Evolutionary conservation across 2,329 filamentous ascomycete genomes (phyloP).

Genomic region (Periconia macrospinosa): DNA sequence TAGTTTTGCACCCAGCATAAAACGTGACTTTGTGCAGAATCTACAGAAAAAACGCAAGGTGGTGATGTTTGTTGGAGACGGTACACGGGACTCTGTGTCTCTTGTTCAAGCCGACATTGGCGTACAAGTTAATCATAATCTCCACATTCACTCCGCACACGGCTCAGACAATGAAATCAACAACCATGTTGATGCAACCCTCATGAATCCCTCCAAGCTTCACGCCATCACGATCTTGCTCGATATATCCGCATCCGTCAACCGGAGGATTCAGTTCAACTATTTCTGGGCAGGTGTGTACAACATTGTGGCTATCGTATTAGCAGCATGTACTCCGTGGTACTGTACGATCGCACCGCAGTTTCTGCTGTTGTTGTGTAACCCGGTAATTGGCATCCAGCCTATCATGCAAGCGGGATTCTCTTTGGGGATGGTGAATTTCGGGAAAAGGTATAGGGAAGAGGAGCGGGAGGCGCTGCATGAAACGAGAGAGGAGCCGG

Average conservation of each 20-base stretch:
- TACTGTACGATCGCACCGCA: slow-evolving; percentile 60
- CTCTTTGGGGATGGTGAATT: slow-evolving; percentile 46
- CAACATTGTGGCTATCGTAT: slow-evolving; percentile 68
- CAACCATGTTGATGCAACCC: slow-evolving; percentile 67
- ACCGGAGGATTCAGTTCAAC: slow-evolving; percentile 59
- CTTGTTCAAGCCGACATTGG: slow-evolving; percentile 72
- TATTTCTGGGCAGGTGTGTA: slow-evolving; percentile 72
- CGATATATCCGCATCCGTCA: slow-evolving; percentile 51
- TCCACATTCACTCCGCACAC: slow-evolving; percentile 57
- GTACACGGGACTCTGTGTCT: slow-evolving; percentile 76
- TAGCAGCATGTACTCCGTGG: slow-evolving; percentile 62
- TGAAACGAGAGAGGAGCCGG: not conserved
- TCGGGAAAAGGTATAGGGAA: slow-evolving; percentile 20
- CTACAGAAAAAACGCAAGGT: slow-evolving; percentile 34
- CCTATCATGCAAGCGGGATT: slow-evolving; percentile 66
- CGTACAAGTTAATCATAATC: slow-evolving; percentile 62
- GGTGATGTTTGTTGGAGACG: slow-evolving; percentile 74
- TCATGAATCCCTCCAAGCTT: slow-evolving; percentile 60
- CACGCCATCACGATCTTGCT: slow-evolving; percentile 61
- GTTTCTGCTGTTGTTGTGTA: slow-evolving; percentile 72
- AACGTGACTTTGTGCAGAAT: slow-evolving; percentile 54
- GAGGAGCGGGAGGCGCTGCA: slow-evolving; percentile 12
- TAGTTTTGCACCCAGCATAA: slow-evolving; percentile 56
- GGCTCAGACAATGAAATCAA: no score
- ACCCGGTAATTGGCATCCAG: slow-evolving; percentile 73